phyloP scores from a whole-genome alignment of 2,329 filamentous ascomycete genomes.

The Diplodia sapinea region DNA sequence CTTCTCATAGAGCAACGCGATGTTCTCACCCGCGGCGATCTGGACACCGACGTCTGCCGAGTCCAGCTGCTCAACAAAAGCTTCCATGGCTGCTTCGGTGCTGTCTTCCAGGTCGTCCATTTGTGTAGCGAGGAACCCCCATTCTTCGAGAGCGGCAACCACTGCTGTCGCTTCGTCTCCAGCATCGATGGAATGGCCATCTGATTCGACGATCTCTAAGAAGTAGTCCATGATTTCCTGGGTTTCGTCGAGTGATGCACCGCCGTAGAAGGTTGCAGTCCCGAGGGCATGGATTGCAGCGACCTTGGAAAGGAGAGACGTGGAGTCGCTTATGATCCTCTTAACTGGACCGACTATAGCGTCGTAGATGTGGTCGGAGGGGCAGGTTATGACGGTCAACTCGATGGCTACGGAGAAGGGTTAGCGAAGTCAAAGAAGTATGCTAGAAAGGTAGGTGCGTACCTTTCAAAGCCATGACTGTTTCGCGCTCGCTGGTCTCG shows the following conservation, averaged over 20 bases:
- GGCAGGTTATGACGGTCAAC: conserved; percentile 71
- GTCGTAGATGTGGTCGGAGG: conserved; percentile 70
- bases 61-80: conserved; percentile 84
- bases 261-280: conserved; percentile 76
- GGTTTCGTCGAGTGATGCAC: conserved; percentile 70
- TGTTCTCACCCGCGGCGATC: conserved; percentile 77
- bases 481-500: conserved; percentile 72
- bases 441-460: conserved; percentile 28
- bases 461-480: conserved; percentile 70
- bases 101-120: conserved; percentile 75
- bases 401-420: conserved; percentile 60
- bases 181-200: conserved; percentile 75
- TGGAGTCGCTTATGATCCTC: conserved; percentile 68
- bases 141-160: conserved; percentile 74
- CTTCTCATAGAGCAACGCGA: conserved; percentile 82
- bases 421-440: neutral
- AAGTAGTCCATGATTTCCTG: conserved; percentile 76
- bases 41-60: conserved; percentile 75
- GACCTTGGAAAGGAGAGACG: conserved; percentile 68
- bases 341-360: conserved; percentile 64
- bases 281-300: conserved; percentile 76
- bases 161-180: conserved; percentile 74
- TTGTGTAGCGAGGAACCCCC: conserved; percentile 80
- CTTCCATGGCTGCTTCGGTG: conserved; percentile 75
- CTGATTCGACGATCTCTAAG: conserved; percentile 77